Evolutionary conservation across 176 grass and related monocot genomes (phyloP).

Genomic region (Avena insularis): DNA sequence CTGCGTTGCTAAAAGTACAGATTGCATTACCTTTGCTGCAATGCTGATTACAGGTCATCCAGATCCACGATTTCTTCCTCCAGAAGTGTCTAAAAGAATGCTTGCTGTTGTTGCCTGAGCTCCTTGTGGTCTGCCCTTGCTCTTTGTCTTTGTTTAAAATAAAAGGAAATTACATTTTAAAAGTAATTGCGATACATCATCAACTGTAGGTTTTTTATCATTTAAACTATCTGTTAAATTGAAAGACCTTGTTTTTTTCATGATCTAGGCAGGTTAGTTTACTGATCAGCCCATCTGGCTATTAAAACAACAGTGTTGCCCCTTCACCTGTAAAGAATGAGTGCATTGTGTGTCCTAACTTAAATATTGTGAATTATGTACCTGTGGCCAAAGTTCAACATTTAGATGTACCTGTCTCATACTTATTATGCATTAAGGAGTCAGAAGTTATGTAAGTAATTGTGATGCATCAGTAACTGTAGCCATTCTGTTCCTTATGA

Average conservation of each 20-base stretch:
- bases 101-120: conserved; percentile 88
- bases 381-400: not conserved
- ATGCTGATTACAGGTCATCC: conserved; percentile 84
- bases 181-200: not conserved
- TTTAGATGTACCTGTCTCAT: not conserved
- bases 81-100: conserved; percentile 99
- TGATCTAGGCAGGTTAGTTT: not conserved
- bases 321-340: not conserved
- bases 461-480: not conserved
- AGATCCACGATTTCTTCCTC: conserved; percentile 95
- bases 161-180: conserved; percentile 19
- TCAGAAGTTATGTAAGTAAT: not conserved
- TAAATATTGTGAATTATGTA: not conserved
- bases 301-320: not conserved
- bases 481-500: not conserved
- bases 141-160: conserved; percentile 11
- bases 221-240: conserved; percentile 10
- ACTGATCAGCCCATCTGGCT: not conserved
- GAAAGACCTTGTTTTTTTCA: not conserved
- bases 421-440: not conserved
- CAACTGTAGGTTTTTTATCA: not conserved
- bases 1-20: not conserved
- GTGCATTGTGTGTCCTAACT: not conserved
- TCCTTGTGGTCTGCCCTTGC: conserved; percentile 69
- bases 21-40: conserved; percentile 34